Conservation (phyloP, 495 filamentous ascomycete species). For the Aspergillus conjunctus region DNA sequence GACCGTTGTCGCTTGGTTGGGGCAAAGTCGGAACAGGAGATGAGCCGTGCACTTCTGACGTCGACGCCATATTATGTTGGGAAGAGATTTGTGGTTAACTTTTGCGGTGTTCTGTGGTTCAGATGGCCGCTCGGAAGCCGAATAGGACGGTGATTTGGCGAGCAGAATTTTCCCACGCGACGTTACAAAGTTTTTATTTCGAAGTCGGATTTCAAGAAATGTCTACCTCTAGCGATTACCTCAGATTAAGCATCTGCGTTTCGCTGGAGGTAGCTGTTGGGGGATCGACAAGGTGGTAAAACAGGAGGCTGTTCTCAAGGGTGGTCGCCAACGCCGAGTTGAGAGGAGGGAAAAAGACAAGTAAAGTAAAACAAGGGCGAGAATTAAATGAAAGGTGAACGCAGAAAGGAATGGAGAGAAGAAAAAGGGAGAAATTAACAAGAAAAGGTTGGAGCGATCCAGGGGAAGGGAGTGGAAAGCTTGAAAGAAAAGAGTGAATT, state of each 20-base stretch:
- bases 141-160: slow-evolving; percentile 13
- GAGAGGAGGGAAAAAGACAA: slow-evolving; percentile 15
- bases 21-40: slow-evolving; percentile 47
- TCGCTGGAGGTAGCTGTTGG: slow-evolving; percentile 48
- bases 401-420: slow-evolving; percentile 3
- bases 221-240: slow-evolving; percentile 50
- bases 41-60: slow-evolving; percentile 45
- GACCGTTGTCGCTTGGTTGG: slow-evolving; percentile 48
- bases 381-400: slow-evolving; percentile 3
- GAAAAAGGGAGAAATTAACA: slow-evolving; percentile 20
- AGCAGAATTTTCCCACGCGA: neutral
- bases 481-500: slow-evolving; percentile 19
- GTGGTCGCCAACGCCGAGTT: slow-evolving; percentile 15
- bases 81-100: slow-evolving; percentile 26
- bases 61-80: slow-evolving; percentile 42
- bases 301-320: slow-evolving; percentile 16
- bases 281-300: slow-evolving; percentile 13
- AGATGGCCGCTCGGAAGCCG: neutral
- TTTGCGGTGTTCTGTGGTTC: slow-evolving; percentile 19
- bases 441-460: slow-evolving; percentile 18
- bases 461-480: slow-evolving; percentile 18
- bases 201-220: neutral
- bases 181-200: neutral
- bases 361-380: slow-evolving; percentile 5
- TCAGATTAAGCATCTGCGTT: slow-evolving; percentile 46